Base-by-base conservation (phyloP, 768 basidiomycete genomes). In the Auriscalpium microsporum region DNA sequence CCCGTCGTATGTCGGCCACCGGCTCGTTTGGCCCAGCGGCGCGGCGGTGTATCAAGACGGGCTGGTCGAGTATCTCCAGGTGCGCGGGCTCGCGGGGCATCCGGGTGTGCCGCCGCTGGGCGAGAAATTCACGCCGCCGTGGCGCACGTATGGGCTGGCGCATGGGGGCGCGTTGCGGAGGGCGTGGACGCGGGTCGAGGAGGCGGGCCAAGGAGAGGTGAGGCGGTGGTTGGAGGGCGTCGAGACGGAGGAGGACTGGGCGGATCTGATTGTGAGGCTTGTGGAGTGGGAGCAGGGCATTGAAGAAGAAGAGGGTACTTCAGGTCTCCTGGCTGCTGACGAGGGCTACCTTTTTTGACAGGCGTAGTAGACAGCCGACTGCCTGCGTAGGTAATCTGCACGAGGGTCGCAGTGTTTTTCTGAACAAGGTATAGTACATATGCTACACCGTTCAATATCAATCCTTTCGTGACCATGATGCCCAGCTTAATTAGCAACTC, bases 251-350 rank as follows among this genome's bases (percentile, higher is more conserved):
- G 72, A 66, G 19, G 69, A 81, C 58, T 81, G 80, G 80, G 73
- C 71, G 1, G 68, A 72, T 33, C 54, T 81, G 54, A 77, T 82
- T 77, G 45, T 58, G 35, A 68, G 77, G 50, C 62, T 82, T 28
- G 72, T 75, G 42, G 68, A 64, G 52, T 80, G 80, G 79, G 75
- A 80, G 61, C 61, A 69, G 49, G 69, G 76, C n/a, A 82, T 82
- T 77, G 80, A 82, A 59, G 64, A 60, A n/a, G 62, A 64, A 19
- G n/a, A n/a, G n/a, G n/a, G n/a, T n/a, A n/a, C n/a, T 75, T 84
- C 28, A 28, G 28, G 4, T 28, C 2, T 28, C 5, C 4, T 28
- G 28, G 28, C 28, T 28, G 28, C 28, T 7, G 28, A 28, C 28
- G 28, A 28, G 28, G 28, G 7, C 28, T 28, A 28, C 28, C 1